These are phyloP conservation scores for Prunus armeniaca DNA, from an alignment of 306 rosid genomes.

Conservation along the genomic window DNA sequence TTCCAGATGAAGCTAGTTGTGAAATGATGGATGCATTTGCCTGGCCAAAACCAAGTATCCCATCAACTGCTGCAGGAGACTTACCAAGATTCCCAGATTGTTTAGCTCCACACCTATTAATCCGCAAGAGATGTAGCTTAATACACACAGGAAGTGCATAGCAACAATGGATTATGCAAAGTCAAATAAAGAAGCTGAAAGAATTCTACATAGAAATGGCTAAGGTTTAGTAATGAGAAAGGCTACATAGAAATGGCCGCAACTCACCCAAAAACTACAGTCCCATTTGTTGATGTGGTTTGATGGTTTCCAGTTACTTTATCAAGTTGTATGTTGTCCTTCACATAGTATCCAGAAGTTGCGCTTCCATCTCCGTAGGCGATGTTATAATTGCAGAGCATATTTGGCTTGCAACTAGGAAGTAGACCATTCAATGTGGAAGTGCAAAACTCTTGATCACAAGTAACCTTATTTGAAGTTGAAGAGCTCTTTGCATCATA, in stretches of 20 bases:
- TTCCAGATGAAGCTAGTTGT: slow-evolving; percentile 80
- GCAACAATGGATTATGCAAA: background rate
- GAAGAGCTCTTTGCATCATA: slow-evolving; percentile 55
- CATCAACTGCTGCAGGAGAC: slow-evolving; percentile 59
- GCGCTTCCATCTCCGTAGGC: slow-evolving; percentile 86
- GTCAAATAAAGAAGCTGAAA: background rate
- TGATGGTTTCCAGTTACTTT: slow-evolving; percentile 45
- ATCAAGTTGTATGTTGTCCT: slow-evolving; percentile 57
- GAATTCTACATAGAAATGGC: too few relatives aligned
- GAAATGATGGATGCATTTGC: slow-evolving; percentile 81
- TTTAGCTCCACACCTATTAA: slow-evolving; percentile 63
- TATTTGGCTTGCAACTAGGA: slow-evolving; percentile 50
- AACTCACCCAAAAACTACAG: slow-evolving; percentile 73
- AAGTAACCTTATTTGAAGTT: slow-evolving; percentile 50
- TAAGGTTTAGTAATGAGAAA: too few relatives aligned
- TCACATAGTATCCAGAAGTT: slow-evolving; percentile 68
- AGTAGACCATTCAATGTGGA: slow-evolving; percentile 43
- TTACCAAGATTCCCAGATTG: slow-evolving; percentile 61
- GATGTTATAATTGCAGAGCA: slow-evolving; percentile 59
- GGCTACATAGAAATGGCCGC: too few relatives aligned
- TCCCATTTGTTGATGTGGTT: slow-evolving; percentile 38
- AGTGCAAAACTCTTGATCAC: slow-evolving; percentile 67
- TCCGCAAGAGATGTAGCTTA: background rate
- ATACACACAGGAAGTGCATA: background rate
- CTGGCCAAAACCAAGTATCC: slow-evolving; percentile 95